Base-by-base conservation (phyloP, 371 early-diverging fungal species). In the Mortierella sp. region DNA sequence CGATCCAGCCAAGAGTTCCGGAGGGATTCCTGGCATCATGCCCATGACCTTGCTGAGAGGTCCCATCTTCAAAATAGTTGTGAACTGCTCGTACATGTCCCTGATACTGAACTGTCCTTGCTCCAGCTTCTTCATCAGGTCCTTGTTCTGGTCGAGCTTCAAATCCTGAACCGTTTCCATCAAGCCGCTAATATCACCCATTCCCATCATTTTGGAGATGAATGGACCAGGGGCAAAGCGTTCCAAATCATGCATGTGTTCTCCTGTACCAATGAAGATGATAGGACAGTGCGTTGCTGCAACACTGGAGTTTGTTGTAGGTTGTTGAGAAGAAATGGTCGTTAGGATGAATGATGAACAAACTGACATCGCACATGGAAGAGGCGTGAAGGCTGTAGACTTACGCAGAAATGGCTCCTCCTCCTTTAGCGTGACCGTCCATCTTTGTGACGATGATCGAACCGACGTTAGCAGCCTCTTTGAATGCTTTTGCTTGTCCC, bases 371-470 rank as follows among this genome's bases (percentile, higher is more conserved):
- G 34, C 34, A 34, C 34, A 34, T 34, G 10, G 34, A 7, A 10
- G 34, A 7, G 34, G n/a, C n/a, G n/a, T n/a, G n/a, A n/a, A n/a
- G 7, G 10, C 34, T 7, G 10, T 34, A 14, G 22, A 57, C 72
- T 80, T 88, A 90, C 81, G 99, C 99, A 57, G 96, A 96, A 46
- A 99, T 95, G 28, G 99, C 99, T 79, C 99, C 99, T 80, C 99
- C 99, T 80, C 99, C 99, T 80, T 98, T 99, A 31, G 96, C 97
- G 68, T 99, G 98, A 25, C 99, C 99, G 79, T 99, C 99, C 94
- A 99, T 95, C 86, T 99, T 99, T 57, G 99, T 99, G 53, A 99
- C 92, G 58, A 99, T 93, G 57, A 99, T 96, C 3, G 98, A 96
- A 54, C 99, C 99, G 53, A 99, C 92, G 66, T 94, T 88, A n/a